phyloP scores from a whole-genome alignment of 2,329 filamentous ascomycete species.

The Colletotrichum phormii region DNA sequence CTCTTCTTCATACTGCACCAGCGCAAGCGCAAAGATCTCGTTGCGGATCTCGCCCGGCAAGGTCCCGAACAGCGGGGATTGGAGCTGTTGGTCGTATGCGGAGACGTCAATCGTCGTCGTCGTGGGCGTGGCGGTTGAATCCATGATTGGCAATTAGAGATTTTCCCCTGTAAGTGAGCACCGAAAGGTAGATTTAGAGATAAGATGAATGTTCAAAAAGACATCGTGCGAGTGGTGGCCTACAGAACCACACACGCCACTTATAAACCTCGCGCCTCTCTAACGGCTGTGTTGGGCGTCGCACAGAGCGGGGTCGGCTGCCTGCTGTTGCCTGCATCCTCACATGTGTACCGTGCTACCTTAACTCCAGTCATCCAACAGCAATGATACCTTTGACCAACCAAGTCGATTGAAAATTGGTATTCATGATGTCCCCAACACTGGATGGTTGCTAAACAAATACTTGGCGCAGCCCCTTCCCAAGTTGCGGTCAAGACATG shows the following conservation, averaged over 20 bases:
- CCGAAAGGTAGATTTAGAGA: too few relatives aligned
- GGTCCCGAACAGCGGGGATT: slow-evolving; percentile 44
- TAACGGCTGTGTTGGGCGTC: background rate
- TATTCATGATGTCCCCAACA: background rate
- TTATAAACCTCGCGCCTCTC: background rate
- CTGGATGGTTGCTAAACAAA: background rate
- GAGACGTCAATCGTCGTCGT: background rate
- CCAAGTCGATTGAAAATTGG: background rate
- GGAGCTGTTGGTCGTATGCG: background rate
- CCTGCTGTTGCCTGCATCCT: slow-evolving; percentile 13
- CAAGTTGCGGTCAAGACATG: background rate
- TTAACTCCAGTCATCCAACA: background rate
- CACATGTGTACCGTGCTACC: background rate
- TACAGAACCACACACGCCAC: background rate
- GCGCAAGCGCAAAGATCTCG: slow-evolving; percentile 55
- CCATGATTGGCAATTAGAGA: too few relatives aligned
- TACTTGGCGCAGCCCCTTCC: background rate
- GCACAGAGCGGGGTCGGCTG: slow-evolving; percentile 25
- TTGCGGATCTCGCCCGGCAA: slow-evolving; percentile 63
- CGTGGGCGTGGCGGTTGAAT: background rate
- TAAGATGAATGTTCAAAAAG: background rate
- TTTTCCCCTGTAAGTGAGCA: too few relatives aligned
- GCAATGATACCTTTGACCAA: background rate
- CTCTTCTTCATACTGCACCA: slow-evolving; percentile 52
- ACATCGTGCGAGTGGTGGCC: background rate